phyloP scores from a whole-genome alignment of 176 grass and related monocot species.

The Bromus sterilis region DNA sequence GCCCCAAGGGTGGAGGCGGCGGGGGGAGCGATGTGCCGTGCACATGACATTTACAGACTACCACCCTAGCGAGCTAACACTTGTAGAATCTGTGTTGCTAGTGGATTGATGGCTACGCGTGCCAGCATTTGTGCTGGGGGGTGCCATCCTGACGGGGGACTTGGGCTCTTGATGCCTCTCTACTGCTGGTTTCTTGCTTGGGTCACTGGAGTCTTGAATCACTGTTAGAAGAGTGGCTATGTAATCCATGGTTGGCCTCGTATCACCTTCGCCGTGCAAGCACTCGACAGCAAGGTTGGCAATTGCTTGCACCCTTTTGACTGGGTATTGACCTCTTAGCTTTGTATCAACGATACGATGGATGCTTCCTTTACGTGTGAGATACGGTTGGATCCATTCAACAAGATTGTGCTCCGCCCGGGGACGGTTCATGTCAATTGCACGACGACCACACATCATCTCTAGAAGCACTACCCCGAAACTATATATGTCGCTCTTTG shows the following conservation, averaged over 20 bases:
- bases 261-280: conserved; percentile 35
- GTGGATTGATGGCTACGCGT: no score
- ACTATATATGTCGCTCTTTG: conserved; percentile 63
- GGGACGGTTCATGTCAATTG: conserved; percentile 49
- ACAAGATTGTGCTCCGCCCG: conserved; percentile 56
- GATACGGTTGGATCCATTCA: conserved; percentile 52
- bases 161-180: conserved; percentile 19
- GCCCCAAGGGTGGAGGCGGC: no score
- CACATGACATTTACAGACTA: conserved; percentile 29
- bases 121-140: not conserved
- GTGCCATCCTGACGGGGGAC: not conserved
- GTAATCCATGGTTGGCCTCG: conserved; percentile 52
- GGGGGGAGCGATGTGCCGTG: no score
- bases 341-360: conserved; percentile 41
- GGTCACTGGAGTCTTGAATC: conserved; percentile 13
- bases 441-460: conserved; percentile 55
- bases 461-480: conserved; percentile 78
- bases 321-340: conserved; percentile 44
- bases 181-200: not conserved
- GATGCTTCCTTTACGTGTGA: conserved; percentile 61
- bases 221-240: conserved; percentile 44
- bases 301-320: conserved; percentile 30
- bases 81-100: not conserved
- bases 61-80: not conserved
- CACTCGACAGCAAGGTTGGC: conserved; percentile 43